Percentiles rank a stretch among this genome's conserved stretches.
phyloP scores from a whole-genome alignment of 352 stramenopile genomes.

The Pythium scleroteichum region DNA sequence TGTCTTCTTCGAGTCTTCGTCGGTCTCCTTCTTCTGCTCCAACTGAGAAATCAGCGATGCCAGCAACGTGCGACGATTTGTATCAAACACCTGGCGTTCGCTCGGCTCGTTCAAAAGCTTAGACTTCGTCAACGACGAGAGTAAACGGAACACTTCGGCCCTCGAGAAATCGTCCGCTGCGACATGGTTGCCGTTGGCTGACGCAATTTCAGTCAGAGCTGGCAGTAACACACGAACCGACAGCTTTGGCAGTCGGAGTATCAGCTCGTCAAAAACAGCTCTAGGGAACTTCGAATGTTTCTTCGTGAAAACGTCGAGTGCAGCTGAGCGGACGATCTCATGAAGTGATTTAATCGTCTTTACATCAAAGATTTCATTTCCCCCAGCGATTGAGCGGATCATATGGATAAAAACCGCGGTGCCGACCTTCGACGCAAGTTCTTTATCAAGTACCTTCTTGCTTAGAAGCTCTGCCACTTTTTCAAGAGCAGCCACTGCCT shows the following conservation, averaged over 20 bases:
- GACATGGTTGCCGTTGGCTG: slow-evolving; percentile 30
- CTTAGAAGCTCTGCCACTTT: slow-evolving; percentile 45
- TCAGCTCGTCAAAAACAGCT: slow-evolving; percentile 66
- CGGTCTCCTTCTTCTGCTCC: slow-evolving; percentile 30
- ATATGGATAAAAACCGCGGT: slow-evolving; percentile 60
- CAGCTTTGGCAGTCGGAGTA: slow-evolving; percentile 50
- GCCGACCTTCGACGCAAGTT: slow-evolving; percentile 60
- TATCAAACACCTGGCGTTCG: slow-evolving; percentile 42
- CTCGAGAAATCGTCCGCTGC: slow-evolving; percentile 78
- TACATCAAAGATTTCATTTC: not conserved
- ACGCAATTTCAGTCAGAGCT: slow-evolving; percentile 48
- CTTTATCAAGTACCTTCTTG: slow-evolving; percentile 59
- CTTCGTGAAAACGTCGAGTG: slow-evolving; percentile 75
- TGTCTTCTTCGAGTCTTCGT: slow-evolving; percentile 33
- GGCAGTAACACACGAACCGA: slow-evolving; percentile 57
- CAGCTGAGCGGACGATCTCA: slow-evolving; percentile 27
- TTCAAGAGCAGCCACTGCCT: slow-evolving; percentile 39
- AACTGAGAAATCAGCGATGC: slow-evolving; percentile 50
- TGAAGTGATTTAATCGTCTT: slow-evolving; percentile 11
- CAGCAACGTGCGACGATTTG: slow-evolving; percentile 37
- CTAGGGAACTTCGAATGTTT: slow-evolving; percentile 81
- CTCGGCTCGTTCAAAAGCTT: slow-evolving; percentile 44
- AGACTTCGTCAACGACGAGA: slow-evolving; percentile 62
- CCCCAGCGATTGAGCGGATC: slow-evolving; percentile 43
- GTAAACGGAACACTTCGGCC: slow-evolving; percentile 72